These are phyloP conservation scores for Kwoniella bestiolae DNA, from an alignment of 768 basidiomycete genomes.

Conservation along the genomic window DNA sequence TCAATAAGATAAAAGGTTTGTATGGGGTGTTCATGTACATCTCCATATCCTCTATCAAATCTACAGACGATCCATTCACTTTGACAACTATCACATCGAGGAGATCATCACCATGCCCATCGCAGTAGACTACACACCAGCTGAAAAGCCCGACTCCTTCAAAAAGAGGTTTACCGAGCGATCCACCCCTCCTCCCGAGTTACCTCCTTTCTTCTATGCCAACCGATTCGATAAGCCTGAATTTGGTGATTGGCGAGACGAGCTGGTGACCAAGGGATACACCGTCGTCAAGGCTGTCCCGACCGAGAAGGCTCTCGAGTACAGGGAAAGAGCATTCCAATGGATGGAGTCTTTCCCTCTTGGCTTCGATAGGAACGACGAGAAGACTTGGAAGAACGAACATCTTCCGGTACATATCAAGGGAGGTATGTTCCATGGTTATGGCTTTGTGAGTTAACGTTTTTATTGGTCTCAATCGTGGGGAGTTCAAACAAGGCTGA, in stretches of 20 bases:
- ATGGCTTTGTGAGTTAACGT: constrained; percentile 34
- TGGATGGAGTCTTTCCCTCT: constrained; percentile 53
- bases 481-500: too few species aligned
- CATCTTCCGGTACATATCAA: constrained; percentile 41
- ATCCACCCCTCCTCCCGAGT: constrained; percentile 21
- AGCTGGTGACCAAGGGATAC: constrained; percentile 28
- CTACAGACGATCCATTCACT: too few species aligned
- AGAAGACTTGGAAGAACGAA: constrained; percentile 43
- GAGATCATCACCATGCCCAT: constrained; percentile 10
- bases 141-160: constrained; percentile 3
- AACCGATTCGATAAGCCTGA: constrained; percentile 16
- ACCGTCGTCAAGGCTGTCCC: constrained; percentile 40
- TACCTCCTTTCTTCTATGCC: constrained; percentile 30
- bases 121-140: background rate
- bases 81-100: too few species aligned
- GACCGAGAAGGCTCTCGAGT: constrained; percentile 33
- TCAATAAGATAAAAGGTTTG: background rate
- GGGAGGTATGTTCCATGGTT: constrained; percentile 44
- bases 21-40: too few species aligned
- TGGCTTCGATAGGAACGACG: constrained; percentile 53
- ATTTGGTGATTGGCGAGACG: constrained; percentile 37
- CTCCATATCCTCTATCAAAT: too few species aligned
- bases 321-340: constrained; percentile 34
- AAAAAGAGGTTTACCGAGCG: constrained; percentile 17
- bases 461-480: background rate